phyloP scores from a whole-genome alignment of 2,329 filamentous ascomycete genomes.

The Venturia nashicola region DNA sequence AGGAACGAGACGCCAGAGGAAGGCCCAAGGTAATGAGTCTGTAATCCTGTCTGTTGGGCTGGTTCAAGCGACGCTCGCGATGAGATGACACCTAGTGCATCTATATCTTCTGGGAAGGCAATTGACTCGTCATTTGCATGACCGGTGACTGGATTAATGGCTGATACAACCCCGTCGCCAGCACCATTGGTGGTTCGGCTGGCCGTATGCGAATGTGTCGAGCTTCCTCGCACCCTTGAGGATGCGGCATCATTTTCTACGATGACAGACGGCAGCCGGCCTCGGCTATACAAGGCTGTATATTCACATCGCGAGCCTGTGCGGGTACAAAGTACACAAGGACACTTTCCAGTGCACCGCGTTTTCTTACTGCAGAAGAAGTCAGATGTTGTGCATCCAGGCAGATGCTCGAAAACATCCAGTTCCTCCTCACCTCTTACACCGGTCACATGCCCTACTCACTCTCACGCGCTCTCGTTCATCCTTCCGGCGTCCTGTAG shows the following conservation, averaged over 20 bases:
- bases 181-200: background rate
- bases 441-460: constrained; percentile 36
- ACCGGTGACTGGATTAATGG: background rate
- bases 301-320: constrained; percentile 33
- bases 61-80: constrained; percentile 29
- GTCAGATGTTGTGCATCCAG: constrained; percentile 8
- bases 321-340: constrained; percentile 21
- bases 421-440: constrained; percentile 30
- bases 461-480: constrained; percentile 29
- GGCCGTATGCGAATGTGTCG: background rate
- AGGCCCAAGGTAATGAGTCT: constrained; percentile 37
- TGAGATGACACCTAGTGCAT: constrained; percentile 12
- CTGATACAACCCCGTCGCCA: background rate
- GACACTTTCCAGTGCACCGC: constrained; percentile 24
- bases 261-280: constrained; percentile 30
- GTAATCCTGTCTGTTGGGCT: constrained; percentile 29
- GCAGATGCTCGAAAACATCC: background rate
- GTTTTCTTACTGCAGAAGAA: constrained; percentile 21
- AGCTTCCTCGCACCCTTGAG: background rate
- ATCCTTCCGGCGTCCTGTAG: constrained; percentile 21
- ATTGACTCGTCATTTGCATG: background rate
- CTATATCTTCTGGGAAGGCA: background rate
- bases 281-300: constrained; percentile 37
- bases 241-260: constrained; percentile 17
- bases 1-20: constrained; percentile 38